Conservation (phyloP, 75 land plant species). For the Pinus taeda region DNA sequence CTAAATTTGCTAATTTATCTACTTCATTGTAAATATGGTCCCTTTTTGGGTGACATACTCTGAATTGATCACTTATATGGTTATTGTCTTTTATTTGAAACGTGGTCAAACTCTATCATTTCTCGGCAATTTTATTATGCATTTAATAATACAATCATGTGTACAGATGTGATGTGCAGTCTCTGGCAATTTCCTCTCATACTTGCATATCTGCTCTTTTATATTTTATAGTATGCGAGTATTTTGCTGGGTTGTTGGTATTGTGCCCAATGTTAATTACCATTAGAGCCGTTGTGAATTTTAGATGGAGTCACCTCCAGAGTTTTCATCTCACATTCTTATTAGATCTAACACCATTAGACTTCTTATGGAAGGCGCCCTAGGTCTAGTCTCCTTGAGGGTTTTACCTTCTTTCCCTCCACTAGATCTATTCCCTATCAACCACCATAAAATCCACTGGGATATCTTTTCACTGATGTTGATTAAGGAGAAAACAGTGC, state of each 20-base stretch:
- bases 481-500: neutral
- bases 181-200: no score
- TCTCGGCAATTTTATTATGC: no score
- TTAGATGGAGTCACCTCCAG: neutral
- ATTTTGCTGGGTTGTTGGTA: neutral
- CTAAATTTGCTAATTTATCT: no score
- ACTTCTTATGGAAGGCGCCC: neutral
- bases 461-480: neutral
- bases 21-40: no score
- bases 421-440: neutral
- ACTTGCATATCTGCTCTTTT: no score
- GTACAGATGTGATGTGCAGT: no score
- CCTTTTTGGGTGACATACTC: no score
- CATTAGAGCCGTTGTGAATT: neutral
- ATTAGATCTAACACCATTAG: neutral
- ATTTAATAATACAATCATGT: no score
- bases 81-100: no score
- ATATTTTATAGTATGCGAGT: no score
- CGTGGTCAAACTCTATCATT: no score
- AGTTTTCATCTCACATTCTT: neutral
- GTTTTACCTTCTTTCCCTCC: neutral
- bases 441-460: neutral
- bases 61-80: no score
- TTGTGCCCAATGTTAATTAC: neutral
- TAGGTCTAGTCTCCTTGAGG: neutral